Percentiles rank a stretch among this genome's conserved stretches.
Evolutionary conservation across 75 land plant species (phyloP).

Genomic region (Pinus albicaulis): DNA sequence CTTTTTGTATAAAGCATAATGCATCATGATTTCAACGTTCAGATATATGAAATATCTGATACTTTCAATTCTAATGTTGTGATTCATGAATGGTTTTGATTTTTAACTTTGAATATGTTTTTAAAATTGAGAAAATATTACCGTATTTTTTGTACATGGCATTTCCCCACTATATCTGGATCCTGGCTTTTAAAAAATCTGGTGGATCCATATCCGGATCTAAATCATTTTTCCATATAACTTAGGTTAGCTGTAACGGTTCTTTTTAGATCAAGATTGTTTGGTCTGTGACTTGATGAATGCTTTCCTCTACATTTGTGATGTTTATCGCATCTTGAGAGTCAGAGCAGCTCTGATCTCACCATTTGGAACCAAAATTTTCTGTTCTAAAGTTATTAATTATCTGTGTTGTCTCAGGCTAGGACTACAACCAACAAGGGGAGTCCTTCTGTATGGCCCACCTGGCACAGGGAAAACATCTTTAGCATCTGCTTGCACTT

Average conservation of each 20-base stretch:
- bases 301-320: background rate
- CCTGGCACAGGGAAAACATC: conserved; percentile 99
- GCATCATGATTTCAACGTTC: too few species aligned
- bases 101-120: too few species aligned
- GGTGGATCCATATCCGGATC: too few species aligned
- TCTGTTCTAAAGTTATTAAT: background rate
- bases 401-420: conserved; percentile 20
- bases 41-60: too few species aligned
- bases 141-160: too few species aligned
- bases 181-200: too few species aligned
- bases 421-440: conserved; percentile 60
- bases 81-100: too few species aligned
- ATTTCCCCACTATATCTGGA: too few species aligned
- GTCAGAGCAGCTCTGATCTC: background rate
- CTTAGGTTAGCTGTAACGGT: background rate
- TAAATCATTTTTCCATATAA: too few species aligned
- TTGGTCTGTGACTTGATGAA: background rate
- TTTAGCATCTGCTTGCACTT: conserved; percentile 67
- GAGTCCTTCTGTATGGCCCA: conserved; percentile 96
- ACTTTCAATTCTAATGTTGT: too few species aligned
- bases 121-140: too few species aligned
- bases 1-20: too few species aligned
- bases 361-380: background rate
- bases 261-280: background rate
- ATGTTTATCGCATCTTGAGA: background rate